Conservation (phyloP, 2,329 filamentous ascomycete species). For the Anisogramma anomala region DNA sequence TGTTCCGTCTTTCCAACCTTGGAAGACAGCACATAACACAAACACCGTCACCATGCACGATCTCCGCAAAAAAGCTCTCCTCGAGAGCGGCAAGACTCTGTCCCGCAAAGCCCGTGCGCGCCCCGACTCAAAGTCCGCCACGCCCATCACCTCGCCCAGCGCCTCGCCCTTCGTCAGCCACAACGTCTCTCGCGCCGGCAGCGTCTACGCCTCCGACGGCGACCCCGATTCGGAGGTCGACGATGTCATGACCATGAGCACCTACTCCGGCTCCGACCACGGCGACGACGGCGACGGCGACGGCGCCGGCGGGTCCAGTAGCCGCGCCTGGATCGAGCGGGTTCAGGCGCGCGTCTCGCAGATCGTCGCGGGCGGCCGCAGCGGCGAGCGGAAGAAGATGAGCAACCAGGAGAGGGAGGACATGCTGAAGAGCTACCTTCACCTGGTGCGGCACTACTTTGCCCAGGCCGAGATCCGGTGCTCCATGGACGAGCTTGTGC, state of each 20-base stretch:
- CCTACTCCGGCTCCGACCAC: constrained; percentile 49
- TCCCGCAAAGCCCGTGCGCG: constrained; percentile 55
- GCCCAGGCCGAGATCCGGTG: constrained; percentile 49
- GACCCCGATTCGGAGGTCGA: constrained; percentile 40
- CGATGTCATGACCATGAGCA: constrained; percentile 34
- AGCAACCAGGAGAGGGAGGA: constrained; percentile 59
- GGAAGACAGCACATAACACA: background rate
- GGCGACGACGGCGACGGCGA: constrained; percentile 41
- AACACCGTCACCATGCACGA: constrained; percentile 41
- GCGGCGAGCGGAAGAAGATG: constrained; percentile 60
- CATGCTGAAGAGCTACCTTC: constrained; percentile 48
- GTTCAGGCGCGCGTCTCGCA: constrained; percentile 57
- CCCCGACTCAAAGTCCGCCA: constrained; percentile 44
- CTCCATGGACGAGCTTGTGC: constrained; percentile 49
- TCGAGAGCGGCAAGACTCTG: constrained; percentile 59
- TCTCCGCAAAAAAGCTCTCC: constrained; percentile 54
- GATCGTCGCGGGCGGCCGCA: constrained; percentile 30
- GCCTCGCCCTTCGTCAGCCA: constrained; percentile 47
- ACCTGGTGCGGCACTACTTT: constrained; percentile 57
- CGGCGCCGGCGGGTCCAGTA: constrained; percentile 25
- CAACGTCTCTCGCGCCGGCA: constrained; percentile 45
- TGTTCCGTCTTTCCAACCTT: background rate
- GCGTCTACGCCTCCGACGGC: constrained; percentile 53
- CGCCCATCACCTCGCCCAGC: constrained; percentile 46
- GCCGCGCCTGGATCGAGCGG: constrained; percentile 45